These are phyloP conservation scores for Pleurostoma richardsiae DNA, from an alignment of 2,329 filamentous ascomycete species.

Conservation along the genomic window DNA sequence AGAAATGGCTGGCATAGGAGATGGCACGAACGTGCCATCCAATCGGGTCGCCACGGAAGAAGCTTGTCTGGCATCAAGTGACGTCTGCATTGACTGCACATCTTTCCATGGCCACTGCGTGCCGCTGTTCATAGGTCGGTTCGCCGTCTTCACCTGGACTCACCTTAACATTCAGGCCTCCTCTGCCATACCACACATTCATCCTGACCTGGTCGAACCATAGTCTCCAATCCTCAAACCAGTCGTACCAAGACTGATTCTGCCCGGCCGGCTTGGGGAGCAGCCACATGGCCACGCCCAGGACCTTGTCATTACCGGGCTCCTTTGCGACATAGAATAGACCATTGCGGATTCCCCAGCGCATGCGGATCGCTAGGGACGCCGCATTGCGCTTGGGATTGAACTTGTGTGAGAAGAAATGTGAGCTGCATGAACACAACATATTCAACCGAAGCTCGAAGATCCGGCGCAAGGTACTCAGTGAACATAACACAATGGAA, in stretches of 20 bases:
- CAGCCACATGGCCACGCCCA: constrained; percentile 72
- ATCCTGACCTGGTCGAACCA: constrained; percentile 61
- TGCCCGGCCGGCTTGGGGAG: constrained; percentile 43
- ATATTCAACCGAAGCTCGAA: not conserved
- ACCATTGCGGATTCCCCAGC: constrained; percentile 60
- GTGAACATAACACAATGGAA: no score
- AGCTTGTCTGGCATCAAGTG: no score
- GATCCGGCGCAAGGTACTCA: no score
- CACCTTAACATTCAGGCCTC: constrained; percentile 59
- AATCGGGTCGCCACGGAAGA: no score
- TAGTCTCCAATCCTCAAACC: constrained; percentile 59
- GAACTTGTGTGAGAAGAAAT: constrained; percentile 37
- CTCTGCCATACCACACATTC: constrained; percentile 64
- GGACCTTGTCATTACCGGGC: constrained; percentile 29
- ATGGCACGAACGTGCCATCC: no score
- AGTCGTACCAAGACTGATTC: constrained; percentile 55
- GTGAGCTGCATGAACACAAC: constrained; percentile 2
- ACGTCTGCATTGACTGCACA: no score
- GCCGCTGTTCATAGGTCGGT: no score
- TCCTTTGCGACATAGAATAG: constrained; percentile 6
- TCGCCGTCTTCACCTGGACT: constrained; percentile 1
- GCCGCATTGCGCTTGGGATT: constrained; percentile 54
- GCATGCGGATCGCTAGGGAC: constrained; percentile 60
- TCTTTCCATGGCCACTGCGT: no score
- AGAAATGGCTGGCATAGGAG: no score